Conservation (phyloP, 371 early-diverging fungal species). For the Mortierella sp. region DNA sequence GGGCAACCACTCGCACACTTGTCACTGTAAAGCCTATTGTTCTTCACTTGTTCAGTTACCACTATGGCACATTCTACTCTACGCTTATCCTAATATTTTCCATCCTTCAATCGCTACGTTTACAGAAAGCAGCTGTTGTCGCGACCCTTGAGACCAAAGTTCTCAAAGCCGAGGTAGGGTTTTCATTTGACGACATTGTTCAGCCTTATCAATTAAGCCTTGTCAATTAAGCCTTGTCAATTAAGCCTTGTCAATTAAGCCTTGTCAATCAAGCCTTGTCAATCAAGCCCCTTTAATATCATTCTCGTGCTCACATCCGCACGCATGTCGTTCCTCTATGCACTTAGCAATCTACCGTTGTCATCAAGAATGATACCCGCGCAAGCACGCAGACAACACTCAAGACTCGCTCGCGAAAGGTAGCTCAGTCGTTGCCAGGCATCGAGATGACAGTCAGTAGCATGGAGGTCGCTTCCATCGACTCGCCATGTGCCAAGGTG, state of each 20-base stretch:
- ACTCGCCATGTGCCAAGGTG: not conserved
- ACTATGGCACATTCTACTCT: not conserved
- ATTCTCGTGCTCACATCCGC: not conserved
- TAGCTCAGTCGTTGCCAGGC: not conserved
- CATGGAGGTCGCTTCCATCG: conserved; percentile 8
- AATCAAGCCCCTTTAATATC: not conserved
- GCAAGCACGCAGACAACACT: not conserved
- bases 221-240: not conserved
- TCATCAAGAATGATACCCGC: not conserved
- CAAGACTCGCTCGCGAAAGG: conserved; percentile 6
- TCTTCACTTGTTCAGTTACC: not conserved
- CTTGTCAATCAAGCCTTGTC: not conserved
- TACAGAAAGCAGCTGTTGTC: conserved; percentile 5
- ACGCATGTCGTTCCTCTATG: not conserved
- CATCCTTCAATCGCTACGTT: not conserved
- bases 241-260: not conserved
- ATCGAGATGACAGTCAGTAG: conserved; percentile 1
- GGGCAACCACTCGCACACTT: conserved; percentile 1
- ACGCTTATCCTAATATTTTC: not conserved
- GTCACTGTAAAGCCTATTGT: not conserved
- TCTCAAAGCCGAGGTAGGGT: conserved; percentile 4
- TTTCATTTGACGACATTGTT: not conserved
- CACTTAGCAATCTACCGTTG: not conserved
- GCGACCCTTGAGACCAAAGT: conserved; percentile 2
- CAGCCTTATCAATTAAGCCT: not conserved